Conservation (phyloP, 352 stramenopile species). For the Halophytophthora batemanensis region DNA sequence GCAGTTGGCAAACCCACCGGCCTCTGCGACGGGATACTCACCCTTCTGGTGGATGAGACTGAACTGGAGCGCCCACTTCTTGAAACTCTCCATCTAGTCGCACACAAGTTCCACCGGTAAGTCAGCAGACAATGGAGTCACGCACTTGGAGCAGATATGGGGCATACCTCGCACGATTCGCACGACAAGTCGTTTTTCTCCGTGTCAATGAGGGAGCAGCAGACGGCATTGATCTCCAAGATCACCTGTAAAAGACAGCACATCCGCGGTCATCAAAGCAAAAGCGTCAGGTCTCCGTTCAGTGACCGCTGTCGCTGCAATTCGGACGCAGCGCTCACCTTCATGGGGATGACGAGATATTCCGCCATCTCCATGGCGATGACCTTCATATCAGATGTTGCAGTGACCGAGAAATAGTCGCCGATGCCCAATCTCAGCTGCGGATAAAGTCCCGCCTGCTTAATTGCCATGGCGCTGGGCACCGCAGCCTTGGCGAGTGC, state of each 20-base stretch:
- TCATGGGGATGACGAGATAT: constrained; percentile 54
- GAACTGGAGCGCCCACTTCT: constrained; percentile 71
- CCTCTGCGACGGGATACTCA: constrained; percentile 28
- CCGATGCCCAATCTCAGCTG: constrained; percentile 66
- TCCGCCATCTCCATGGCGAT: constrained; percentile 67
- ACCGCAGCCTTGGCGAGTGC: constrained; percentile 29
- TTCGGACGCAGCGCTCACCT: constrained; percentile 14
- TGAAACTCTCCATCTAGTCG: constrained; percentile 72
- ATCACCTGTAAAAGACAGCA: constrained; percentile 23
- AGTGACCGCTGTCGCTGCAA: not conserved
- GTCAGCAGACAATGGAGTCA: not conserved
- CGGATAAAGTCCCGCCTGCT: constrained; percentile 48
- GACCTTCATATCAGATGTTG: constrained; percentile 47
- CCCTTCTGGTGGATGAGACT: constrained; percentile 39
- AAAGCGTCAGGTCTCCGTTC: not conserved
- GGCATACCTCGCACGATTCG: constrained; percentile 39
- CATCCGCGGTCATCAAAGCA: constrained; percentile 3
- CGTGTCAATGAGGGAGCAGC: constrained; percentile 32
- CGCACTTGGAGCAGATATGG: too few relatives aligned
- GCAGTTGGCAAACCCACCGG: constrained; percentile 47
- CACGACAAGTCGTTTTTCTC: constrained; percentile 34
- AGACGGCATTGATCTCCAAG: constrained; percentile 23
- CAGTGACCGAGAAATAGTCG: constrained; percentile 56
- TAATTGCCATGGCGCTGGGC: constrained; percentile 39
- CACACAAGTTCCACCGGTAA: not conserved